Conservation (phyloP, 139 green algal genomes). For the Chlamydomonas eustigma region DNA sequence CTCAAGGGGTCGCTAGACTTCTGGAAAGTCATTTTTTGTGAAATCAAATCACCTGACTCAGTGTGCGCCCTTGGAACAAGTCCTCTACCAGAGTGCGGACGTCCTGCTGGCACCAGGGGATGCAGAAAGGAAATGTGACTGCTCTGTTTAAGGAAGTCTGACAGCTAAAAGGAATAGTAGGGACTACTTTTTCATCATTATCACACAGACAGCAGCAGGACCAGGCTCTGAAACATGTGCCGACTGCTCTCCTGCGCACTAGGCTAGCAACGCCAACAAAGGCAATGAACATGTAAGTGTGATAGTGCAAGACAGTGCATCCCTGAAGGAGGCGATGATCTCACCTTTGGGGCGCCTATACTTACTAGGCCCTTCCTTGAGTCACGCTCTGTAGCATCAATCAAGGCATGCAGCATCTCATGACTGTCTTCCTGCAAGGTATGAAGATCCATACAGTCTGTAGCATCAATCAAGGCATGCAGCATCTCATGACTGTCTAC, state of each 20-base stretch:
- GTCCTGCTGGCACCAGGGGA: slow-evolving; percentile 18
- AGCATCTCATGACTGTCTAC: slow-evolving; percentile 86
- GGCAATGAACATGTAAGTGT: too few relatives aligned
- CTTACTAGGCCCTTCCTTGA: slow-evolving; percentile 15
- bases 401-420: slow-evolving; percentile 76
- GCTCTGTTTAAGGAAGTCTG: background rate
- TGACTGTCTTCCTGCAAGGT: slow-evolving; percentile 63
- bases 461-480: slow-evolving; percentile 66
- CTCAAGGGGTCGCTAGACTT: too few relatives aligned
- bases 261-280: slow-evolving; percentile 10
- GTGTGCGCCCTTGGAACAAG: slow-evolving; percentile 60
- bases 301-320: too few relatives aligned
- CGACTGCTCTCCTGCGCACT: background rate
- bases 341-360: slow-evolving; percentile 26
- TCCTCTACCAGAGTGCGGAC: slow-evolving; percentile 39
- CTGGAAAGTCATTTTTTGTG: too few relatives aligned
- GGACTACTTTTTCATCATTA: background rate
- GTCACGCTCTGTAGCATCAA: slow-evolving; percentile 62
- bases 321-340: too few relatives aligned
- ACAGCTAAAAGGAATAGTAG: background rate
- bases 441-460: slow-evolving; percentile 17
- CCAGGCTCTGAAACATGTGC: background rate
- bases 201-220: background rate
- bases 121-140: background rate
- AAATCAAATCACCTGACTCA: slow-evolving; percentile 72